Base-by-base conservation (phyloP, 257 asterid genomes). In the Euphrasia confusa region DNA sequence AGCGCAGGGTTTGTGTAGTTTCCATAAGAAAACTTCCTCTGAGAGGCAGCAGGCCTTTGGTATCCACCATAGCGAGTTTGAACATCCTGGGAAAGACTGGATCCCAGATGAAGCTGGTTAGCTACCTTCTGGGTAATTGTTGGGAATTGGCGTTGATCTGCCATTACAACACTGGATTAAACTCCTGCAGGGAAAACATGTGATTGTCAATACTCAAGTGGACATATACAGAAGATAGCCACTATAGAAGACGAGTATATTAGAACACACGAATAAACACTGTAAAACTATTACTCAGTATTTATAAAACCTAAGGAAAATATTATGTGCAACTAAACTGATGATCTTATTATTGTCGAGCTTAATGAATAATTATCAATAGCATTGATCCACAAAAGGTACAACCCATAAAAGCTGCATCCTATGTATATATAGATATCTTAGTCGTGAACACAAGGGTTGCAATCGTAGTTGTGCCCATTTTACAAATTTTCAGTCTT, bases 21-120 rank as follows among this genome's bases (percentile, higher is more conserved):
- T 48, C 90, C 89, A 60, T 80, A 81, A 54, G 90, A 66, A 70
- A 72, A 80, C 42, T 71, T 78, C 75, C 87, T 84, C 72, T 83
- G 92, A 66, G 67, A 64, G 40, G 69, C 60, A 47, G 78, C 75
- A 52, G 91, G 77, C 44, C 55, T 65, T 39, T 78, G 96, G 71
- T 70, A 60, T 18, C 77, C 80, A 13, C 83, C 89, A 67, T 66
- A 65, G n/a, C 81, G 94, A 71, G 79, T 69, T 66, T 78, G 82
- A 58, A 72, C 74, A 71, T 77, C 81, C 52, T 80, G 94, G 11
- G 84, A 60, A 26, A 84, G 54, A 57, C 77, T 81, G 50, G 84
- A 72, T 63, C 95, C 76, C 82, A 90, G 70, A 54, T 81, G 87
- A 7, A 90, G 85, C 76, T 90, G 95, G 79, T 68, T 80, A 66